Percentiles rank a stretch among this genome's conserved stretches.
phyloP scores from a whole-genome alignment of 129 eudicot species.

The Mikania micrantha region DNA sequence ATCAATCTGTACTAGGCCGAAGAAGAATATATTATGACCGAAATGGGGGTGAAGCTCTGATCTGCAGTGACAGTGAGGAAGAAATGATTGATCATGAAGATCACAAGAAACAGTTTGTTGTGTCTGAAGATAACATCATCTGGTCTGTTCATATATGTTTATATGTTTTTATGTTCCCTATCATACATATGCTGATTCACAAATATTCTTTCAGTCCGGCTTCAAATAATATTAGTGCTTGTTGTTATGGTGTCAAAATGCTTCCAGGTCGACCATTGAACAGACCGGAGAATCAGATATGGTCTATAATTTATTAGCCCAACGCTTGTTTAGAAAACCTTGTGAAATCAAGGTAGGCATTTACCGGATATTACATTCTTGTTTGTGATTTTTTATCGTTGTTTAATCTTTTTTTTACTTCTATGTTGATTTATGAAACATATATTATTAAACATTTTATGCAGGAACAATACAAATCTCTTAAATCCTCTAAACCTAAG shows the following conservation, averaged over 20 bases:
- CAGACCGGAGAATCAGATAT: constrained; percentile 54
- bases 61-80: constrained; percentile 81
- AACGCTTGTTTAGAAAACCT: constrained; percentile 60
- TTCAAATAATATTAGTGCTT: not conserved
- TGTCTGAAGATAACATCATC: constrained; percentile 74
- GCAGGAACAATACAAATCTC: constrained; percentile 81
- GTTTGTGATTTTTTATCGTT: constrained; percentile 1
- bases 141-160: constrained; percentile 46
- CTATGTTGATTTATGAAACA: constrained; percentile 15
- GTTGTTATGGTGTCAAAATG: constrained; percentile 11
- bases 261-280: constrained; percentile 50
- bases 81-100: constrained; percentile 59
- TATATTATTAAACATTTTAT: constrained; percentile 59
- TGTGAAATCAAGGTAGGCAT: constrained; percentile 66
- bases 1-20: constrained; percentile 76
- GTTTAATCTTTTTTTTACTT: not conserved
- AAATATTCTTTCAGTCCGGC: not conserved
- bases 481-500: constrained; percentile 24
- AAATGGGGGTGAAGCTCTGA: constrained; percentile 69
- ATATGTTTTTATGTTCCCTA: not conserved
- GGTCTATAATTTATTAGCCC: constrained; percentile 49
- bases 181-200: constrained; percentile 10
- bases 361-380: not conserved
- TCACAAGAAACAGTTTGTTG: constrained; percentile 60
- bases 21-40: constrained; percentile 84